Base-by-base conservation (phyloP, 2,329 filamentous ascomycete genomes). In the Monilinia vaccinii-corymbosi region DNA sequence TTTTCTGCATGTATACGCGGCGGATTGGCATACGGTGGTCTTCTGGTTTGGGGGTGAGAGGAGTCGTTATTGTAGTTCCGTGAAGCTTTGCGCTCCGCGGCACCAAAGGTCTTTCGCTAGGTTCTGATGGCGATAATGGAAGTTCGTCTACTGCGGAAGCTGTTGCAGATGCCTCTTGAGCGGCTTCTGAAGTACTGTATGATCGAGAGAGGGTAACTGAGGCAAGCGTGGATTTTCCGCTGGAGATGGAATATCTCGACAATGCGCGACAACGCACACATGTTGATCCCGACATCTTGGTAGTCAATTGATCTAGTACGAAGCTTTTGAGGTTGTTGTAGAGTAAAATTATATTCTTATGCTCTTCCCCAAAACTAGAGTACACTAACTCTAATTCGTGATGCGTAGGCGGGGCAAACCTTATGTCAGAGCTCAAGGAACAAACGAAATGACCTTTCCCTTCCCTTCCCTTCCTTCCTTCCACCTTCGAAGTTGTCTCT, bases 251-350 rank as follows among this genome's bases (percentile, higher is more conserved):
- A 57, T 51, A 53, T 38, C 51, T 36, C 1, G 64, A 18, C 1
- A 52, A 61, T 40, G 61, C 55, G 57, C 64, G 62, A 58, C 68
- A 69, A 34, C 50, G 61, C 50, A 46, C 55, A 63, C 65, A 67
- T 65, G 45, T 55, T 40, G 52, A 51, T 34, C 38, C 46, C 14
- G 45, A 44, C 55, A 59, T 59, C 23, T 14, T 23, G 44, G 13
- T 23, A 11, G 23, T 32, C 38, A 34, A 25, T 23, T 49, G 9
- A 18, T 8, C 6, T 21, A 45, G 2, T 14, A 13, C 4, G 5
- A 21, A 11, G 14, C n/a, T 11, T 11, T 16, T 14, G 18, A 6
- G 3, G 4, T 36, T 14, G 9, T 34, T 49, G 32, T 18, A 32
- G 7, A 34, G n/a, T n/a, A n/a, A n/a, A n/a, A n/a, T n/a, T n/a